phyloP scores from a whole-genome alignment of 2,329 filamentous ascomycete species.

The Trichophyton benhamiae region DNA sequence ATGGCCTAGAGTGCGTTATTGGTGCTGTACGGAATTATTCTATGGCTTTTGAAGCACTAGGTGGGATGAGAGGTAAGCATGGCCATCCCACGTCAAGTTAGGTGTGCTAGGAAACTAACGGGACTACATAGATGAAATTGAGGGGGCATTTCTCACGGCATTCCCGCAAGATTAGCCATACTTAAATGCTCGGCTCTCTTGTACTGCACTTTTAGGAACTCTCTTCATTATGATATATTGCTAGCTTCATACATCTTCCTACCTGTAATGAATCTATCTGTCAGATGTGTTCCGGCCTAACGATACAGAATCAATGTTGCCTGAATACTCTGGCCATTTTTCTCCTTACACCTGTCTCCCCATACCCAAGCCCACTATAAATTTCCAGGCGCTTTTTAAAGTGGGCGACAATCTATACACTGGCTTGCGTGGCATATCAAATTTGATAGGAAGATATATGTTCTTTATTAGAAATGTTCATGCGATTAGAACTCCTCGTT shows the following conservation, averaged over 20 bases:
- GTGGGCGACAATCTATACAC: not conserved
- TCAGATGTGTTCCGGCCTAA: not conserved
- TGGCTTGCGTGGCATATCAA: not conserved
- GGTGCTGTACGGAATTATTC: constrained; percentile 29
- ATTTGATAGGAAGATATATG: not conserved
- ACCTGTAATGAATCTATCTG: not conserved
- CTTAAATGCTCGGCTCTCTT: not conserved
- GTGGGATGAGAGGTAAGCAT: constrained; percentile 32
- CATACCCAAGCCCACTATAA: not conserved
- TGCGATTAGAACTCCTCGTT: not conserved
- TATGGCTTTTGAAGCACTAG: constrained; percentile 31
- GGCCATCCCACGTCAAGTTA: too few species aligned
- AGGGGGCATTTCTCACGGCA: constrained; percentile 32
- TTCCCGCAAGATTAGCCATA: constrained; percentile 21
- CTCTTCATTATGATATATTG: not conserved
- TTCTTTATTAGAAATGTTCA: not conserved
- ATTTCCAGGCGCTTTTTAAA: not conserved
- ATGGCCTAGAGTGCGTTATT: constrained; percentile 29
- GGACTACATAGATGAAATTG: constrained; percentile 27
- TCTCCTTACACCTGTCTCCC: not conserved
- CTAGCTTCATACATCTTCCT: too few species aligned
- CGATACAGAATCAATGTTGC: not conserved
- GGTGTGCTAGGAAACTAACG: not conserved
- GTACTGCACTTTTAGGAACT: not conserved
- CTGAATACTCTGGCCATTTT: not conserved